phyloP scores from a whole-genome alignment of 78 protist genomes.

The Ministeria vibrans region DNA sequence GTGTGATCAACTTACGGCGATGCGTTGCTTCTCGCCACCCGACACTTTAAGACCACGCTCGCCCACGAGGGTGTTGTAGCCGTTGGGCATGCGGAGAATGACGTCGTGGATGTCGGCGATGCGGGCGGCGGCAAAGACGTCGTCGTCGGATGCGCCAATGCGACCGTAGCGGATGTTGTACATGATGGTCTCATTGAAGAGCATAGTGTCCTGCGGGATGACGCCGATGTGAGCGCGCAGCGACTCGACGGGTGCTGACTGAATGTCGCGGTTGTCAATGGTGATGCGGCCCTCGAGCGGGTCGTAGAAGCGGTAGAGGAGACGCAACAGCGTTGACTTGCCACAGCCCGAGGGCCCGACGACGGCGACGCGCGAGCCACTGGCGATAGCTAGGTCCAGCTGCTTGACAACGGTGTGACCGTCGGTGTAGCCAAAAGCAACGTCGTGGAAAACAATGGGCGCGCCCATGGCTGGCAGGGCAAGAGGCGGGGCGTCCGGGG shows the following conservation, averaged over 20 bases:
- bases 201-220: slow-evolving; percentile 81
- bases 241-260: slow-evolving; percentile 26
- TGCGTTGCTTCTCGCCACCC: slow-evolving; percentile 85
- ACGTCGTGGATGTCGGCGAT: slow-evolving; percentile 52
- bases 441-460: slow-evolving; percentile 54
- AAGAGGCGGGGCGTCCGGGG: no score
- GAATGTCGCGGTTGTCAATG: slow-evolving; percentile 41
- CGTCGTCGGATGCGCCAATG: slow-evolving; percentile 25
- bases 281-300: slow-evolving; percentile 58
- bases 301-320: slow-evolving; percentile 77
- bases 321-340: slow-evolving; percentile 71
- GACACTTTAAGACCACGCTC: slow-evolving; percentile 86
- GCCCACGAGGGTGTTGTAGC: slow-evolving; percentile 78
- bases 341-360: slow-evolving; percentile 90
- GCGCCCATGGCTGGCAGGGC: no score
- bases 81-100: slow-evolving; percentile 59
- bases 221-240: slow-evolving; percentile 63
- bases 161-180: slow-evolving; percentile 62
- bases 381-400: slow-evolving; percentile 52
- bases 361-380: slow-evolving; percentile 75
- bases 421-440: slow-evolving; percentile 51
- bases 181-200: slow-evolving; percentile 74
- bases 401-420: slow-evolving; percentile 33
- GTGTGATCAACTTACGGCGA: slow-evolving; percentile 52
- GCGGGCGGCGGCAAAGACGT: slow-evolving; percentile 38